phyloP scores from a whole-genome alignment of 1,139 yeast species.

The Casaregolazyma lundiana region DNA sequence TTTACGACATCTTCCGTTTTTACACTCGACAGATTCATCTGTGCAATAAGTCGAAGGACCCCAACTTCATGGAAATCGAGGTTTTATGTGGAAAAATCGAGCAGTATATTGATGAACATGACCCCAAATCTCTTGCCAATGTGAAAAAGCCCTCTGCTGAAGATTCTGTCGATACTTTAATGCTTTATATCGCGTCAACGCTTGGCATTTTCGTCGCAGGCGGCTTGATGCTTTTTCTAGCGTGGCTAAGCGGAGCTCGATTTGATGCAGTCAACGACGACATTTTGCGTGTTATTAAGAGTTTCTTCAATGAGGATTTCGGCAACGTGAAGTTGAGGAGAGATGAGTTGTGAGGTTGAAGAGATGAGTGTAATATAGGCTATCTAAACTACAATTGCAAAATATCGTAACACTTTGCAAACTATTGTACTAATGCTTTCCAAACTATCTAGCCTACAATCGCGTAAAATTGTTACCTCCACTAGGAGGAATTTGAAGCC shows the following conservation, averaged over 20 bases:
- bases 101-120: constrained; percentile 63
- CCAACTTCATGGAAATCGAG: constrained; percentile 80
- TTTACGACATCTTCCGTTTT: constrained; percentile 66
- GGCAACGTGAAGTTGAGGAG: background rate
- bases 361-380: background rate
- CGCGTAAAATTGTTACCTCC: constrained; percentile 58
- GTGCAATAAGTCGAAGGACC: constrained; percentile 73
- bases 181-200: constrained; percentile 20
- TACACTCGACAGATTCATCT: constrained; percentile 75
- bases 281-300: constrained; percentile 14
- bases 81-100: constrained; percentile 83
- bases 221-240: constrained; percentile 25
- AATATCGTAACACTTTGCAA: background rate
- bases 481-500: constrained; percentile 72
- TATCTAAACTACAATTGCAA: background rate
- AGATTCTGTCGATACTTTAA: constrained; percentile 16
- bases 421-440: background rate
- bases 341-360: constrained; percentile 1
- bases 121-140: constrained; percentile 20
- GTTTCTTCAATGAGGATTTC: constrained; percentile 10
- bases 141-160: constrained; percentile 15
- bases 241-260: constrained; percentile 28
- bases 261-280: constrained; percentile 24
- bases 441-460: constrained; percentile 9
- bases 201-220: constrained; percentile 23